phyloP scores from a whole-genome alignment of 257 asterid genomes.

The Leonotis leonurus region DNA sequence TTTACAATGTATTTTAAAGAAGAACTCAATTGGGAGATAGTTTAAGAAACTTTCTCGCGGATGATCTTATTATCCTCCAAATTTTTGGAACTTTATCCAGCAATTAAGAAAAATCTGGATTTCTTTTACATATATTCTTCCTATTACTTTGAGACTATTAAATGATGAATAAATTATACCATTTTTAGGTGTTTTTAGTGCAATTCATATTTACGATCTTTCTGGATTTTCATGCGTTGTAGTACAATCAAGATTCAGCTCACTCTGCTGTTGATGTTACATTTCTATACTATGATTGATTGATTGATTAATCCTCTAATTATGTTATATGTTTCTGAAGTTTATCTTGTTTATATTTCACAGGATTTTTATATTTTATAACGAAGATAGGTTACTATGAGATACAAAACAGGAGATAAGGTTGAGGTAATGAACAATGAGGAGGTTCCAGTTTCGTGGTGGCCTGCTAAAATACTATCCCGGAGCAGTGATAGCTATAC shows the following conservation, averaged over 20 bases:
- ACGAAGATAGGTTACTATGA: constrained; percentile 29
- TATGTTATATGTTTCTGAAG: neutral
- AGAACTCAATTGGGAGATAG: neutral
- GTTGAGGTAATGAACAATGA: constrained; percentile 61
- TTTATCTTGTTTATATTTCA: constrained; percentile 4
- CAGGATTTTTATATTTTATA: constrained; percentile 32
- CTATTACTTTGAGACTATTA: neutral
- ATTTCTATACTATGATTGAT: neutral
- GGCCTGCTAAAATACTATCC: constrained; percentile 39
- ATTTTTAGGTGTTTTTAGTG: neutral
- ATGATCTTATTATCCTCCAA: constrained; percentile 19
- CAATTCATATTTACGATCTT: neutral
- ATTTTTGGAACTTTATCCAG: neutral
- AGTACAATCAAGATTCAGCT: constrained; percentile 9
- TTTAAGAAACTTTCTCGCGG: neutral
- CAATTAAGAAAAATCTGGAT: neutral
- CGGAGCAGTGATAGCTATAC: constrained; percentile 36
- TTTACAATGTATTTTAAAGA: neutral
- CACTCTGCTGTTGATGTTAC: neutral
- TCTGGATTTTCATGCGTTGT: neutral
- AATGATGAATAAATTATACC: neutral
- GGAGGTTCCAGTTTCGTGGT: constrained; percentile 51
- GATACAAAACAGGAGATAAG: constrained; percentile 50
- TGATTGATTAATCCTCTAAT: neutral
- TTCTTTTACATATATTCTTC: neutral